phyloP scores from a whole-genome alignment of 805 yeast species.

The Komagataella kurtzmanii region DNA sequence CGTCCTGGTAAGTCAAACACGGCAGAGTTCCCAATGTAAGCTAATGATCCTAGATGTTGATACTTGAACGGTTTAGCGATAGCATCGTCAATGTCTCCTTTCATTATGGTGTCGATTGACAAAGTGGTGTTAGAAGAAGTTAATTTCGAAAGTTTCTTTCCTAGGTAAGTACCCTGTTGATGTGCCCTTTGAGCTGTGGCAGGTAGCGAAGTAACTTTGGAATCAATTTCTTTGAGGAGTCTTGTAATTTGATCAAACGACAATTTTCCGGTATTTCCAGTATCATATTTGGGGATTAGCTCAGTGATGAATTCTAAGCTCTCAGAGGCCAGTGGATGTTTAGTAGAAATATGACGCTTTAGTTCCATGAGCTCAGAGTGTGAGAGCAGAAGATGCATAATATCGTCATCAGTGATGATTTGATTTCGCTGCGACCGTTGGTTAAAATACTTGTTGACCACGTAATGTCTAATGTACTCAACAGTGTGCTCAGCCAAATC shows the following conservation, averaged over 20 bases:
- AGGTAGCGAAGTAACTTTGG: constrained; percentile 53
- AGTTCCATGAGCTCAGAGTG: constrained; percentile 34
- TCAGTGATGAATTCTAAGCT: constrained; percentile 37
- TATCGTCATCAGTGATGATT: constrained; percentile 35
- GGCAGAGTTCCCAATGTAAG: constrained; percentile 59
- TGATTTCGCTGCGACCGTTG: constrained; percentile 15
- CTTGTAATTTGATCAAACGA: constrained; percentile 36
- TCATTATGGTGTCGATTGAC: constrained; percentile 28
- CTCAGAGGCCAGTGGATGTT: constrained; percentile 46
- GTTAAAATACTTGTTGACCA: constrained; percentile 26
- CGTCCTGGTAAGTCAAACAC: constrained; percentile 52
- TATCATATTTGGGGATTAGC: constrained; percentile 38
- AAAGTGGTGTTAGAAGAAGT: constrained; percentile 31
- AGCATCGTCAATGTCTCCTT: constrained; percentile 43
- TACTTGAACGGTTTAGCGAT: constrained; percentile 46
- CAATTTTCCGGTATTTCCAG: constrained; percentile 31
- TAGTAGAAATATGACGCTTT: constrained; percentile 30
- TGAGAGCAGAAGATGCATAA: constrained; percentile 31
- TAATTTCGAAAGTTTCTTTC: constrained; percentile 40
- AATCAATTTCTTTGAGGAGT: constrained; percentile 40
- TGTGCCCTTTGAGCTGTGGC: constrained; percentile 67
- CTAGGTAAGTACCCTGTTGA: constrained; percentile 59
- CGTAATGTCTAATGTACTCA: constrained; percentile 31
- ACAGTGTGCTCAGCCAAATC: constrained; percentile 43
- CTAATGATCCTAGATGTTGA: constrained; percentile 52